A percentile compares a stretch with the other conserved stretches of the same genome.
Conservation (phyloP, 1,284 basidiomycete genomes). For the Trametes versicolor region DNA sequence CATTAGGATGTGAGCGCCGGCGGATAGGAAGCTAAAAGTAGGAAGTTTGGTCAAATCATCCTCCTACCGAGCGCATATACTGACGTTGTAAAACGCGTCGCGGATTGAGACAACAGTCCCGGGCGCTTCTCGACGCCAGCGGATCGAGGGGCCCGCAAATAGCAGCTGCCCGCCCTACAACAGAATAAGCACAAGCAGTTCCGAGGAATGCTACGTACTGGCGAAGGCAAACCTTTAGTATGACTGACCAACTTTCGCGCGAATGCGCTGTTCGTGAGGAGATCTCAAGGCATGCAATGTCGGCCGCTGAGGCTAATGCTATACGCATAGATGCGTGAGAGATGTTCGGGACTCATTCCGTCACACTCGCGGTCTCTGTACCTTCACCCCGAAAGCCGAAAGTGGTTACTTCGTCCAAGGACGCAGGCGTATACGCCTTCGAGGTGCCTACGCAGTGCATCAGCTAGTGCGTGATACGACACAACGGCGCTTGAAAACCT, state of each 20-base stretch:
- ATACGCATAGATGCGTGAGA: neutral
- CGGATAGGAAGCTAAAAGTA: conserved; percentile 74
- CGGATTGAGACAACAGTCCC: conserved; percentile 86
- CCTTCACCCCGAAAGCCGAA: conserved; percentile 95
- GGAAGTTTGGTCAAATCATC: neutral
- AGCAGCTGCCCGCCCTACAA: conserved; percentile 68
- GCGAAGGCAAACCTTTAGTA: conserved; percentile 69
- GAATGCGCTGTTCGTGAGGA: conserved; percentile 71
- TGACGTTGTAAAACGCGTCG: conserved; percentile 88
- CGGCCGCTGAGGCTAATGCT: conserved; percentile 88
- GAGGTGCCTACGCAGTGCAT: conserved; percentile 63
- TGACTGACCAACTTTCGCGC: conserved; percentile 73
- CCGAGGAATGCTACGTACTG: conserved; percentile 2
- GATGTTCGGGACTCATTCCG: no score
- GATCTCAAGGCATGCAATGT: conserved; percentile 80
- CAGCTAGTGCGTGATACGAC: neutral
- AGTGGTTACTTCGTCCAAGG: conserved; percentile 62
- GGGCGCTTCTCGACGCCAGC: conserved; percentile 72
- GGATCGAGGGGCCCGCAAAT: conserved; percentile 77
- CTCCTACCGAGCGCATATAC: conserved; percentile 37
- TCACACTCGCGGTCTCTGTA: conserved; percentile 38
- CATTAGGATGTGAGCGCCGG: conserved; percentile 69
- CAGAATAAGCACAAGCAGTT: conserved; percentile 20
- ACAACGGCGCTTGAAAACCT: conserved; percentile 40
- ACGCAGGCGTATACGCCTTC: conserved; percentile 66